These are phyloP conservation scores for Combretum micranthum DNA, from an alignment of 345 rosid species.

Conservation along the genomic window DNA sequence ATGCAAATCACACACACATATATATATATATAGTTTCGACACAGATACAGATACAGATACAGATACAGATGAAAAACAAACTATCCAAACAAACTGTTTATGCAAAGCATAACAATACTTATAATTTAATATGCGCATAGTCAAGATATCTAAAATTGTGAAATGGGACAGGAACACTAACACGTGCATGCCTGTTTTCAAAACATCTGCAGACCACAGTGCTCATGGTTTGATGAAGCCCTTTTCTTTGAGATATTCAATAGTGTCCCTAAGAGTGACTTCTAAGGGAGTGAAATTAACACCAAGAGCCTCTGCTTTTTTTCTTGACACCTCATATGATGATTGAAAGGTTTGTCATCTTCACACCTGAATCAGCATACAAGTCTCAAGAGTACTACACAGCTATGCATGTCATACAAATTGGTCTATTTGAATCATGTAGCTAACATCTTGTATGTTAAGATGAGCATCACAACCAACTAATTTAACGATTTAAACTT, in stretches of 20 bases:
- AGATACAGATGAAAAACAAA: no score
- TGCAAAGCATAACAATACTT: no score
- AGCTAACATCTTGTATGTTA: no score
- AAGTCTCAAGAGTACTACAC: neutral
- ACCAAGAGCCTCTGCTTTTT: slow-evolving; percentile 34
- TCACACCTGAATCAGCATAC: slow-evolving; percentile 21
- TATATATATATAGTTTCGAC: no score
- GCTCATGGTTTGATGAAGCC: slow-evolving; percentile 11
- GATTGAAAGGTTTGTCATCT: slow-evolving; percentile 24
- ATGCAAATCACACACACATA: no score
- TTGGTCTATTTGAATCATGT: no score
- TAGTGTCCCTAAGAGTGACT: slow-evolving; percentile 46
- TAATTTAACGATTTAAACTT: no score
- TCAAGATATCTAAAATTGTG: neutral
- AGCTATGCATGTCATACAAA: no score
- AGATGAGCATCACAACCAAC: no score
- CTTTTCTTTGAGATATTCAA: slow-evolving; percentile 40
- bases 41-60: no score
- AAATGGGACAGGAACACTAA: neutral
- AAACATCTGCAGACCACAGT: neutral
- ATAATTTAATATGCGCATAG: no score
- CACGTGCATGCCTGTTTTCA: neutral
- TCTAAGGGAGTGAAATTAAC: slow-evolving; percentile 39
- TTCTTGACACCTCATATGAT: slow-evolving; percentile 29
- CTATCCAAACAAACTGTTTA: no score